Evolutionary conservation across 179 eudicot genomes (phyloP), one percentile per base, ranked within the genome.

Genomic region (Spergularia azorica): DNA sequence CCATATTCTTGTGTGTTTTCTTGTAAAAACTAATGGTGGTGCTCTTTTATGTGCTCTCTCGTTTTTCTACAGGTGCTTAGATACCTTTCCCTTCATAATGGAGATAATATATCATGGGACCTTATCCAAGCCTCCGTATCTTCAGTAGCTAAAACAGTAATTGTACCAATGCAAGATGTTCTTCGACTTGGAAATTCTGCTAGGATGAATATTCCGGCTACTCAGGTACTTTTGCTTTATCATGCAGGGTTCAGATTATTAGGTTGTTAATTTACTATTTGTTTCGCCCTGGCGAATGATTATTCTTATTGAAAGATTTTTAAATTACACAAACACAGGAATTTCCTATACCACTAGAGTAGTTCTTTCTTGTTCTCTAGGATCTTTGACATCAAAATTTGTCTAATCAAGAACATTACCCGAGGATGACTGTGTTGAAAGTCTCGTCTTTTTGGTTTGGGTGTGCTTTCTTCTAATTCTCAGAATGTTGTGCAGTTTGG

Each of bases 121-220:
- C 77, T 95, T 62, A 93, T 93, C 79, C 83, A 52, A 76, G 83
- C 89, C 60, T 92, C 94, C 4, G 76, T 91, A 57, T 86, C 94
- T 75, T 95, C 99, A 60, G 96, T 95, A 57, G 97, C 99, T 65
- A 87, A 79, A 82, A 95, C 92, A 74, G 86, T 93, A 17, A 87
- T 95, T 62, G 80, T 95, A 79, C 97, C 99, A 4, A 93, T 95
- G 95, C 99, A 95, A 84, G 99, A 95, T 80, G 80, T 95, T 76
- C 97, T 95, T 77, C 85, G 85, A 67, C 82, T 95, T 61, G 99
- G 89, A 73, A 90, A 83, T 86, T 90, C 94, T 63, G 95, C 97
- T 57, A 89, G 99, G 84, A 95, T 95, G 99, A 95, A 95, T 77
- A 85, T 86, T 85, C 99, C 99, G 56, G 99, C 98, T 55, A 95